These are phyloP conservation scores for Cordyceps fumosorosea DNA, from an alignment of 2,329 filamentous ascomycete genomes.

Conservation along the genomic window DNA sequence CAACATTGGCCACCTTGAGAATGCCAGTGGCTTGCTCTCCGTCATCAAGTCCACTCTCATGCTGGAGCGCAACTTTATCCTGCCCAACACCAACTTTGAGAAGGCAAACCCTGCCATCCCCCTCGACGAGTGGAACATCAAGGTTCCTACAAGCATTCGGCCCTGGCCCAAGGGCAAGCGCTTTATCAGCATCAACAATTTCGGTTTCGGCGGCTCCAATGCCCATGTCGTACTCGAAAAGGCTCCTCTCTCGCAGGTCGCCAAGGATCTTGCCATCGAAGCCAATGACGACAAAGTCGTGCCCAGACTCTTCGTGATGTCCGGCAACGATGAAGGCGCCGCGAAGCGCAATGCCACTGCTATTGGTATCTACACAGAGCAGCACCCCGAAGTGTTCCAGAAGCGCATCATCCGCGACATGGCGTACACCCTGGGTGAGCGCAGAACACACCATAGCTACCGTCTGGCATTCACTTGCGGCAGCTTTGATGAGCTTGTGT, in stretches of 20 bases:
- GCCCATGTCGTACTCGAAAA: slow-evolving; percentile 34
- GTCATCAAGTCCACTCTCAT: slow-evolving; percentile 47
- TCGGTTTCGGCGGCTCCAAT: slow-evolving; percentile 40
- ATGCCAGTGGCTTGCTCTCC: slow-evolving; percentile 42
- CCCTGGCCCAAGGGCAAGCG: slow-evolving; percentile 43
- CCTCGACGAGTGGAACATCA: slow-evolving; percentile 43
- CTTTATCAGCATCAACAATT: slow-evolving; percentile 44
- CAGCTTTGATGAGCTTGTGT: slow-evolving; percentile 36
- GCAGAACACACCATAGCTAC: slow-evolving; percentile 37
- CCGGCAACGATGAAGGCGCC: slow-evolving; percentile 31
- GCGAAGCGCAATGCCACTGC: slow-evolving; percentile 24
- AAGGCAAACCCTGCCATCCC: slow-evolving; percentile 42
- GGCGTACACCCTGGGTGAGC: slow-evolving; percentile 41
- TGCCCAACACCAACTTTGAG: slow-evolving; percentile 45
- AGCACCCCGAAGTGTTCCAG: slow-evolving; percentile 36
- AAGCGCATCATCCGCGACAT: slow-evolving; percentile 38
- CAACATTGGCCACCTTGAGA: slow-evolving; percentile 47
- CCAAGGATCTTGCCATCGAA: slow-evolving; percentile 5
- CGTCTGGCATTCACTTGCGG: slow-evolving; percentile 37
- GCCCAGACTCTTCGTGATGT: slow-evolving; percentile 37
- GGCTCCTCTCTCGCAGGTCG: slow-evolving; percentile 25
- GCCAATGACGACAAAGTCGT: slow-evolving; percentile 10
- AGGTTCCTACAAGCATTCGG: slow-evolving; percentile 36
- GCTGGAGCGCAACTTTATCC: slow-evolving; percentile 43
- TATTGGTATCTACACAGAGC: slow-evolving; percentile 33